phyloP scores from a whole-genome alignment of 768 basidiomycete species.

The Nidularia sp. region DNA sequence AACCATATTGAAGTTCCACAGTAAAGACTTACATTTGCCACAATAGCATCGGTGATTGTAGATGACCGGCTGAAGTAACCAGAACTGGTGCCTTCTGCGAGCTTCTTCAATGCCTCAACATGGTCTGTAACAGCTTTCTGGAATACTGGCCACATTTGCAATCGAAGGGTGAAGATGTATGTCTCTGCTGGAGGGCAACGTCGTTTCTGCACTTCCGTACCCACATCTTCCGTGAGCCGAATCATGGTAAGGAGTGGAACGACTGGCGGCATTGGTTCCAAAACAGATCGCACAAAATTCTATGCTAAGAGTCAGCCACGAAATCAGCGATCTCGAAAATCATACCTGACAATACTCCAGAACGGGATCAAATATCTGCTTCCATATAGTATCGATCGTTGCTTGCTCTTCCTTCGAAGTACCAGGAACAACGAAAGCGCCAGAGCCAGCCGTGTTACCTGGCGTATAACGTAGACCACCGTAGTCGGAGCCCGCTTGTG shows the following conservation, averaged over 20 bases:
- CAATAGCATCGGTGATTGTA: slow-evolving; percentile 63
- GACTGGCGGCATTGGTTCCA: slow-evolving; percentile 73
- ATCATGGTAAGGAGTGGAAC: slow-evolving; percentile 88
- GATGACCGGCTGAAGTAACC: slow-evolving; percentile 62
- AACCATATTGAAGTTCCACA: slow-evolving; percentile 1
- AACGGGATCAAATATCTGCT: slow-evolving; percentile 88
- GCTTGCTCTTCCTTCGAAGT: slow-evolving; percentile 58
- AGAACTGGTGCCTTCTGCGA: slow-evolving; percentile 67
- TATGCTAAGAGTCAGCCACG: slow-evolving; percentile 18
- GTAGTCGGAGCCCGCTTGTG: slow-evolving; percentile 48
- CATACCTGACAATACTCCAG: slow-evolving; percentile 78
- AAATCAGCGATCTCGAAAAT: slow-evolving; percentile 5
- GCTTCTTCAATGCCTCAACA: slow-evolving; percentile 74
- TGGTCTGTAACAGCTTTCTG: slow-evolving; percentile 86
- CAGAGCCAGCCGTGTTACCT: slow-evolving; percentile 27
- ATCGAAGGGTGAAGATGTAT: slow-evolving; percentile 74
- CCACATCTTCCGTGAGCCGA: slow-evolving; percentile 79
- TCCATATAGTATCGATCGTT: slow-evolving; percentile 72
- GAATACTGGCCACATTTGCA: slow-evolving; percentile 93
- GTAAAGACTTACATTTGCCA: slow-evolving; percentile 48
- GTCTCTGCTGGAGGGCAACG: slow-evolving; percentile 77
- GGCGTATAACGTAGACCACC: slow-evolving; percentile 28
- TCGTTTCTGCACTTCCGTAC: slow-evolving; percentile 71
- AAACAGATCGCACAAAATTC: slow-evolving; percentile 63
- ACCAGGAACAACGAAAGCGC: slow-evolving; percentile 27